Base-by-base conservation (phyloP, 768 basidiomycete species). In the Cystobasidiopsis lactophilus region DNA sequence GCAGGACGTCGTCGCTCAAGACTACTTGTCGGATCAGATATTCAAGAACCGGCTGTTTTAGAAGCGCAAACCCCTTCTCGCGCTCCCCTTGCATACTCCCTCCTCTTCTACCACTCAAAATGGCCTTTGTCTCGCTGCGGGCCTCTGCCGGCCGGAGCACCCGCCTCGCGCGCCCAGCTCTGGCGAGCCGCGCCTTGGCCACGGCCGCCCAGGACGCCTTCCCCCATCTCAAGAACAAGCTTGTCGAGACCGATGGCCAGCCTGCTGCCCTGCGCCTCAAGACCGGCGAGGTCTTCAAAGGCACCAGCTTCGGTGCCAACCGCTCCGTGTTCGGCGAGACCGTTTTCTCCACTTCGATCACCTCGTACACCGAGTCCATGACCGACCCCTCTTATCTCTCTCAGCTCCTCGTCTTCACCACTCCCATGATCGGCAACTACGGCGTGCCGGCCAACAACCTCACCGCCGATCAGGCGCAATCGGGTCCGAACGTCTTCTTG, bases 311-410 rank as follows among this genome's bases (percentile, higher is more conserved):
- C 66, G 93, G 93, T 58, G 78, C 82, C 24, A 77, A 78, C 40
- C 78, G 73, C 62, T 86, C 83, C 63, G 76, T 79, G 51, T 96
- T 76, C 69, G 93, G 93, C 50, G 93, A 98, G 72, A 93, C 91
- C 1, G 93, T 98, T 27, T 98, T 98, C 69, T 91, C 86, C 14
- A 98, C 93, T 30, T 89, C 86, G 40, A 98, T 98, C 66, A 98
- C 93, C 1, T 93, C 88, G 38, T 98, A 98, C 67, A 96, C 91
- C 44, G 93, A 98, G 69, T 93, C 86, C 7, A 95, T 98, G 93
- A 98, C 93, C 35, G 93, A 98, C 66, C 93, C 93, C 5, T 96
- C 93, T 7, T 96, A 98, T 68, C 82, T 85, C 31, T 82, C 85
- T 48, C 93, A 98, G 68, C 91, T 98, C 64, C 76, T 98, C 58